A percentile compares a stretch with the other conserved stretches of the same genome.
phyloP scores from a whole-genome alignment of 495 filamentous ascomycete species.

The Xylaria sp. region DNA sequence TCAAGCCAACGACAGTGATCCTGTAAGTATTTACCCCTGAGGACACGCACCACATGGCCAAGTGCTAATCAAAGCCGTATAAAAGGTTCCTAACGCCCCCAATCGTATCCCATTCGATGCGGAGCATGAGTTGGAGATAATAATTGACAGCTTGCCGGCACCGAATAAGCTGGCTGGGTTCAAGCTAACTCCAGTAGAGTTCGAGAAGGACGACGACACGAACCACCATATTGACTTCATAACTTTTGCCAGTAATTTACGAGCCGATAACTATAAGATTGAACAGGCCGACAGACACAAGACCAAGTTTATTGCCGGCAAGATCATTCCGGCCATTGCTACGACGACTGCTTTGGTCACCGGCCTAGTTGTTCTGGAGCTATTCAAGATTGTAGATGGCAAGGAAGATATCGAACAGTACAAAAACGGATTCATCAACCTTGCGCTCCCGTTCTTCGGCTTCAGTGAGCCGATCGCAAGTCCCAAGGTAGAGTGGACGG shows the following conservation, averaged over 20 bases:
- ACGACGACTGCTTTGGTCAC: slow-evolving; percentile 97
- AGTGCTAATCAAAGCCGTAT: background rate
- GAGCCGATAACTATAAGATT: slow-evolving; percentile 98
- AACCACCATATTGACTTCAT: slow-evolving; percentile 99
- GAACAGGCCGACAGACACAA: slow-evolving; percentile 89
- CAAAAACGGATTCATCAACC: slow-evolving; percentile 98
- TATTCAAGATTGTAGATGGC: slow-evolving; percentile 96
- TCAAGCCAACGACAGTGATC: slow-evolving; percentile 93
- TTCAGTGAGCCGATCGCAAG: slow-evolving; percentile 96
- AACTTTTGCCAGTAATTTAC: slow-evolving; percentile 93
- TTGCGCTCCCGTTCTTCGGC: slow-evolving; percentile 95
- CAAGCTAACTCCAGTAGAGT: slow-evolving; percentile 90
- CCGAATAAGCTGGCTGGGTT: slow-evolving; percentile 83
- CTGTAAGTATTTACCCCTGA: slow-evolving; percentile 53
- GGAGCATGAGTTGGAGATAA: slow-evolving; percentile 69
- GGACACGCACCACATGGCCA: slow-evolving; percentile 13
- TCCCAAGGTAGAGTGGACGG: slow-evolving; percentile 86
- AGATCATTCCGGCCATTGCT: slow-evolving; percentile 99
- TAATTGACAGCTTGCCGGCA: slow-evolving; percentile 72
- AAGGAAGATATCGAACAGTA: slow-evolving; percentile 95
- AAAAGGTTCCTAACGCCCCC: slow-evolving; percentile 80
- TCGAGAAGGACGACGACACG: slow-evolving; percentile 98
- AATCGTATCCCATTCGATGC: slow-evolving; percentile 67
- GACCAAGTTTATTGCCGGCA: slow-evolving; percentile 99
- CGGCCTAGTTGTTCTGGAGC: slow-evolving; percentile 88